Conservation (phyloP, 2,329 filamentous ascomycete genomes). For the Cadophora sp. region DNA sequence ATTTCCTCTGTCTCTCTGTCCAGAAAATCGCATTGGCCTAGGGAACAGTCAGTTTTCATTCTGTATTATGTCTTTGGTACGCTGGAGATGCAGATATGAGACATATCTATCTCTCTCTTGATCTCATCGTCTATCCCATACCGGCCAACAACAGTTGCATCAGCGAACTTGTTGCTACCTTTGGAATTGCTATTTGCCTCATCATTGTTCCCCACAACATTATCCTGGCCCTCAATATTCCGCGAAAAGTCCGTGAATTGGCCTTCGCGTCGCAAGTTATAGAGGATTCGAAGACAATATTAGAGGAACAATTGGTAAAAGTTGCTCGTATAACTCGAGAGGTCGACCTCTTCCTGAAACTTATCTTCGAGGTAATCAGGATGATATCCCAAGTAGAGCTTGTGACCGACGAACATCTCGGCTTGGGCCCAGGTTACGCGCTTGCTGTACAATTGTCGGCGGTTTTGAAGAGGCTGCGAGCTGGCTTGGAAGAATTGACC, state of each 20-base stretch:
- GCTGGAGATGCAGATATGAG: background rate
- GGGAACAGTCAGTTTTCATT: background rate
- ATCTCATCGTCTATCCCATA: slow-evolving; percentile 7
- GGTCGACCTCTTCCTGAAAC: background rate
- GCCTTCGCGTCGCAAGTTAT: slow-evolving; percentile 4
- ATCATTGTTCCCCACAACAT: background rate
- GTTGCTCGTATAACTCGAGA: background rate
- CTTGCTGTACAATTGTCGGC: too few species aligned
- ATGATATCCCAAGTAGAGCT: background rate
- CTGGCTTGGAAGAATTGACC: background rate
- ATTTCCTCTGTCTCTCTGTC: background rate
- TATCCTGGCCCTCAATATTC: background rate
- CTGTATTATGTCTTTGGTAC: background rate
- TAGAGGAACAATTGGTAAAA: slow-evolving; percentile 1
- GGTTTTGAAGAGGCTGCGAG: background rate
- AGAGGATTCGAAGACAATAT: slow-evolving; percentile 14
- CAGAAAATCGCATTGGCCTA: background rate
- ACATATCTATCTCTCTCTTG: background rate
- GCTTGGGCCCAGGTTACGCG: slow-evolving; percentile 7
- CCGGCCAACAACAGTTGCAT: background rate
- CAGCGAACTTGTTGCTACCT: background rate
- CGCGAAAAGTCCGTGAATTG: background rate
- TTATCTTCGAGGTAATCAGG: background rate
- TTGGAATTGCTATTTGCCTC: background rate
- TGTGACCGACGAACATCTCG: slow-evolving; percentile 1